Percentiles rank a stretch among this genome's conserved stretches.
Conservation (phyloP, 2,329 filamentous ascomycete genomes). For the Cercospora janseana region DNA sequence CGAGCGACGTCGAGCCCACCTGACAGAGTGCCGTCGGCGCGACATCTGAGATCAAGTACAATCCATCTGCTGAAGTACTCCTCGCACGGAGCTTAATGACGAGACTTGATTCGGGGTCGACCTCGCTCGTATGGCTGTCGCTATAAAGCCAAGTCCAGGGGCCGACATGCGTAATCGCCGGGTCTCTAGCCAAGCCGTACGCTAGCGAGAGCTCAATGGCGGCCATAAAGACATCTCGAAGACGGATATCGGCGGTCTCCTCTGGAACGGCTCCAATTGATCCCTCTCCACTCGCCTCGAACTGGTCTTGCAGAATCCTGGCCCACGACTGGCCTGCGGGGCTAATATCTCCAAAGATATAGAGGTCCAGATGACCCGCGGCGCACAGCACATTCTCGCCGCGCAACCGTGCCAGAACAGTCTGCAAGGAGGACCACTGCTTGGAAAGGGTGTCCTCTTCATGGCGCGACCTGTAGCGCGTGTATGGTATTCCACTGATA, state of each 20-base stretch:
- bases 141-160: slow-evolving; percentile 28
- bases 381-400: slow-evolving; percentile 25
- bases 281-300: not conserved
- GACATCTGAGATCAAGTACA: slow-evolving; percentile 22
- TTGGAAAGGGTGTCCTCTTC: not conserved
- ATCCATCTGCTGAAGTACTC: slow-evolving; percentile 14
- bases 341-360: slow-evolving; percentile 18
- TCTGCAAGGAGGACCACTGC: slow-evolving; percentile 10
- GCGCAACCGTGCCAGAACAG: slow-evolving; percentile 17
- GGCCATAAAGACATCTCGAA: slow-evolving; percentile 27
- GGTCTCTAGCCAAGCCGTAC: slow-evolving; percentile 19
- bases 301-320: not conserved
- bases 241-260: not conserved
- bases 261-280: slow-evolving; percentile 2
- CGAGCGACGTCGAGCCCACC: not conserved
- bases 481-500: slow-evolving; percentile 17
- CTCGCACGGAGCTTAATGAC: slow-evolving; percentile 21
- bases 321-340: not conserved
- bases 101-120: slow-evolving; percentile 5
- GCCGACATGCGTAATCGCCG: slow-evolving; percentile 16
- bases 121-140: not conserved
- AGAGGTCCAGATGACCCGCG: slow-evolving; percentile 14
- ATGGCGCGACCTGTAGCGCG: slow-evolving; percentile 14
- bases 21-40: slow-evolving; percentile 10
- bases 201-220: slow-evolving; percentile 26